phyloP scores from a whole-genome alignment of 129 eudicot species.

The Dittrichia graveolens region DNA sequence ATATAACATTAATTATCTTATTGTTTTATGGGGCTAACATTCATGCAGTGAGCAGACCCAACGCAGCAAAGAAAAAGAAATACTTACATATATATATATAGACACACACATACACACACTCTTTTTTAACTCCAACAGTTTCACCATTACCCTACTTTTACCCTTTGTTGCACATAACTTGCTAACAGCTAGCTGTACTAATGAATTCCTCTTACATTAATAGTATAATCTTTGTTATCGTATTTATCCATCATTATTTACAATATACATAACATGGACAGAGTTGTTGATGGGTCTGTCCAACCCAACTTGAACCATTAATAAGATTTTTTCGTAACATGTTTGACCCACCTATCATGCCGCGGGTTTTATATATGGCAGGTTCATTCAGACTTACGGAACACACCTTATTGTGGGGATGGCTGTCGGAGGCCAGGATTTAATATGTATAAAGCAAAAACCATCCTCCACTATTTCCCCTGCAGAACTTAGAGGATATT shows the following conservation, averaged over 20 bases:
- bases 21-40: not conserved
- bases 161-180: too few relatives aligned
- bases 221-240: not conserved
- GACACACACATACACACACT: too few relatives aligned
- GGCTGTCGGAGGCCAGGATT: slow-evolving; percentile 98
- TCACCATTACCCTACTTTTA: too few relatives aligned
- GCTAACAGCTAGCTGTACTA: too few relatives aligned
- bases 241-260: not conserved
- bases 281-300: not conserved
- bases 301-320: not conserved
- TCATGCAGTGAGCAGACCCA: too few relatives aligned
- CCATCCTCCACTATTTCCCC: slow-evolving; percentile 76
- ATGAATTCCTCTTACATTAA: too few relatives aligned
- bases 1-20: not conserved
- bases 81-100: too few relatives aligned
- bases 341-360: not conserved
- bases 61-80: too few relatives aligned
- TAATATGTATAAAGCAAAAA: slow-evolving; percentile 80
- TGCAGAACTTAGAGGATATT: slow-evolving; percentile 69
- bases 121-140: too few relatives aligned
- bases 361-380: slow-evolving; percentile 37
- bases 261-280: not conserved
- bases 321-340: not conserved
- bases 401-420: slow-evolving; percentile 90
- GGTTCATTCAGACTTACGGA: slow-evolving; percentile 91